Conservation (phyloP, 495 filamentous ascomycete species). For the Lophiotrema nucula region DNA sequence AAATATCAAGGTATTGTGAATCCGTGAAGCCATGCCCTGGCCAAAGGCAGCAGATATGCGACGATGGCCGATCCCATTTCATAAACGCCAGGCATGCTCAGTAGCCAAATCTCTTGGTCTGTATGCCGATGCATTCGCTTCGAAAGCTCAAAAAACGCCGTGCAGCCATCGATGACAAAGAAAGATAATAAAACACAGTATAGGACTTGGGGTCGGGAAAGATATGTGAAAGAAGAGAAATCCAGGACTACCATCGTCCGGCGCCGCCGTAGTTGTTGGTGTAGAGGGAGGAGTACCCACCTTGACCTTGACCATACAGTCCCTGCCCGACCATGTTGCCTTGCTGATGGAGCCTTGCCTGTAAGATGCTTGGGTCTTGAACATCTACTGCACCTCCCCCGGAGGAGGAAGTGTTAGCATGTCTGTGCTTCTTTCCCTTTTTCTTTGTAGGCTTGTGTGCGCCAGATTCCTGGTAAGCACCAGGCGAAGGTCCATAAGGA, state of each 20-base stretch:
- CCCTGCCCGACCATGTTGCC: slow-evolving; percentile 76
- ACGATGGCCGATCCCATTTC: slow-evolving; percentile 21
- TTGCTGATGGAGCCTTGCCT: slow-evolving; percentile 90
- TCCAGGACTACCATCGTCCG: slow-evolving; percentile 62
- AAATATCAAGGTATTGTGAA: slow-evolving; percentile 30
- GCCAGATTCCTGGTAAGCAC: slow-evolving; percentile 78
- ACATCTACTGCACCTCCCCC: slow-evolving; percentile 97
- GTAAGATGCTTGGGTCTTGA: slow-evolving; percentile 99
- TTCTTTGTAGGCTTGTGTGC: slow-evolving; percentile 96
- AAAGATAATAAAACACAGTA: slow-evolving; percentile 22
- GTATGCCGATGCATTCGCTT: slow-evolving; percentile 36
- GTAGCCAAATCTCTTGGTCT: slow-evolving; percentile 24
- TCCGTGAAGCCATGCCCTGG: slow-evolving; percentile 27
- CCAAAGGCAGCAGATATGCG: slow-evolving; percentile 21
- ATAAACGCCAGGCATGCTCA: slow-evolving; percentile 30
- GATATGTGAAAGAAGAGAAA: slow-evolving; percentile 25
- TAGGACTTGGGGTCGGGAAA: slow-evolving; percentile 8
- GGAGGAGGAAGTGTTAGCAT: slow-evolving; percentile 99
- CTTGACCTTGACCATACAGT: slow-evolving; percentile 91
- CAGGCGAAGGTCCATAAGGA: slow-evolving; percentile 83
- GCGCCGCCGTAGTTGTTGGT: slow-evolving; percentile 40
- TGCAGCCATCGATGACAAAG: slow-evolving; percentile 28
- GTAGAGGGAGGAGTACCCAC: slow-evolving; percentile 90
- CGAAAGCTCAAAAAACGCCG: slow-evolving; percentile 26
- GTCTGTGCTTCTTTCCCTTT: slow-evolving; percentile 99